Evolutionary conservation across 2,329 filamentous ascomycete species (phyloP).

Genomic region (Fusarium torulosum): DNA sequence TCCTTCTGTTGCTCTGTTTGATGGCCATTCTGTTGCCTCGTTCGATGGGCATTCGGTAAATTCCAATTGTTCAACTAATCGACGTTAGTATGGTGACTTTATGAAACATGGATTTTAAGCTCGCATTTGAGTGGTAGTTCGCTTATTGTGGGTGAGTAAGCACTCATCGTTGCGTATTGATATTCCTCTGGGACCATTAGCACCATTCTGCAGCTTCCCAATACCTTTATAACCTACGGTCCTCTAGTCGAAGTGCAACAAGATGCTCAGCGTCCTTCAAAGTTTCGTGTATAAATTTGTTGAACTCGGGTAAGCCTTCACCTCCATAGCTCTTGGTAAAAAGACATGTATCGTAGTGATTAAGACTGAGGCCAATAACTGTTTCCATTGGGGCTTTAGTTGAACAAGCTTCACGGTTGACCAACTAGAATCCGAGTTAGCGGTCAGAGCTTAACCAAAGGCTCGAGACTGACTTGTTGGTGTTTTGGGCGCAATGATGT

Average conservation of each 20-base stretch:
- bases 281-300: not conserved
- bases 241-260: conserved; percentile 2
- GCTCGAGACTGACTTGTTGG: conserved; percentile 1
- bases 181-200: conserved; percentile 2
- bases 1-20: conserved; percentile 4
- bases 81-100: not conserved
- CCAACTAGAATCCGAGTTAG: conserved; percentile 2
- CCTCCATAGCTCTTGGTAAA: not conserved
- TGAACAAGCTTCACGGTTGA: conserved; percentile 4
- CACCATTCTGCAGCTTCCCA: conserved; percentile 1
- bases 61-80: conserved; percentile 2
- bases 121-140: conserved; percentile 1
- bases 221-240: conserved; percentile 2
- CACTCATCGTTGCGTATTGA: conserved; percentile 2
- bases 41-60: conserved; percentile 1
- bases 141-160: conserved; percentile 2
- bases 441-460: not conserved
- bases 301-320: conserved; percentile 2
- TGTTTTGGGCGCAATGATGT: conserved; percentile 1
- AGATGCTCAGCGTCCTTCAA: conserved; percentile 1
- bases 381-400: conserved; percentile 2
- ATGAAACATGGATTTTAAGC: conserved; percentile 1
- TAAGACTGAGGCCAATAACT: conserved; percentile 1
- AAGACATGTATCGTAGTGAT: conserved; percentile 2
- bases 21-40: conserved; percentile 3